Evolutionary conservation across 164 flowering plant species (phyloP).

Genomic region (Santalum album): DNA sequence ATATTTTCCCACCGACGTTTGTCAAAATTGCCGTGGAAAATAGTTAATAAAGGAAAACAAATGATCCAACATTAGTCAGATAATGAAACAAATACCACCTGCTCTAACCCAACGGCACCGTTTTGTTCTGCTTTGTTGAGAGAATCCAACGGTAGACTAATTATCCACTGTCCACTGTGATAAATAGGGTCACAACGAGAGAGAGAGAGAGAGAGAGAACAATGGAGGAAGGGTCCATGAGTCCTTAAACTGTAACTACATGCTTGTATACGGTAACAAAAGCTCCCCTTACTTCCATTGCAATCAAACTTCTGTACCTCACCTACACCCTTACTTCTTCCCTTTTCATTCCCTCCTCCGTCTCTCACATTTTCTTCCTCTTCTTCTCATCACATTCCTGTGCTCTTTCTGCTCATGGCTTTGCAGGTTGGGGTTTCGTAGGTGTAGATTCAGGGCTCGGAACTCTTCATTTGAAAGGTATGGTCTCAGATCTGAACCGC

Average conservation of each 20-base stretch:
- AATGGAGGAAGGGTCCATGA: slow-evolving; percentile 11
- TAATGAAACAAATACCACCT: too few species aligned
- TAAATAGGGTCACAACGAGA: neutral
- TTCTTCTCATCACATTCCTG: neutral
- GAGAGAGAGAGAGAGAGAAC: neutral
- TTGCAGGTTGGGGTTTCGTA: slow-evolving; percentile 2
- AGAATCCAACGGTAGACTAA: neutral
- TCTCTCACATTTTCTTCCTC: neutral
- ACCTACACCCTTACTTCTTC: slow-evolving; percentile 11
- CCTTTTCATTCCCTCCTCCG: neutral
- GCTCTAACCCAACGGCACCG: too few species aligned
- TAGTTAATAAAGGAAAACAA: too few species aligned
- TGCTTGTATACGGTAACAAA: slow-evolving; percentile 1
- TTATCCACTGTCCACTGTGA: neutral
- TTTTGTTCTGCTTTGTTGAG: neutral
- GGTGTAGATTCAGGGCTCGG: slow-evolving; percentile 5
- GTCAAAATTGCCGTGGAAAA: too few species aligned
- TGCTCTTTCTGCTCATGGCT: neutral
- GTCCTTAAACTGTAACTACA: neutral
- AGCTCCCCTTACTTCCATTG: slow-evolving; percentile 9
- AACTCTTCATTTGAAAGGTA: slow-evolving; percentile 14
- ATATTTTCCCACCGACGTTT: too few species aligned
- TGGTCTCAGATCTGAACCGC: slow-evolving; percentile 24
- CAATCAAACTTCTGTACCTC: neutral
- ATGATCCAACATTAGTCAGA: too few species aligned